Conservation (phyloP, 805 yeast genomes). For the Candida succiphila region DNA sequence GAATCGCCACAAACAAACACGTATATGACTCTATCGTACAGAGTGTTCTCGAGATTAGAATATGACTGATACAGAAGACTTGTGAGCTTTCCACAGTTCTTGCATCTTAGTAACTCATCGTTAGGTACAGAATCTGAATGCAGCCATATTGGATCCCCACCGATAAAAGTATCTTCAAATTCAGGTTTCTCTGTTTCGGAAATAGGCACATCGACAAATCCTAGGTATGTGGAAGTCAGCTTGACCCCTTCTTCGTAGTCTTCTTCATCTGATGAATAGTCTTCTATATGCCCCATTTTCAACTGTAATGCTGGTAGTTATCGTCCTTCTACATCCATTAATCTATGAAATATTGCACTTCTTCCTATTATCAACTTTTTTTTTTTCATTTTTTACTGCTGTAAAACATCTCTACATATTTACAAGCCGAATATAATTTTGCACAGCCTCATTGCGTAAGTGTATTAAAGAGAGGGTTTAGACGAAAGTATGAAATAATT, state of each 20-base stretch:
- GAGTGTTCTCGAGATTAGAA: slow-evolving; percentile 63
- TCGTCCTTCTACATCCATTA: no score
- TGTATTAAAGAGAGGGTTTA: no score
- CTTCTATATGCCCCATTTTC: slow-evolving; percentile 12
- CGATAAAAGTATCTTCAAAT: slow-evolving; percentile 66
- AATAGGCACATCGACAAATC: slow-evolving; percentile 55
- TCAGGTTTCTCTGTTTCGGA: slow-evolving; percentile 35
- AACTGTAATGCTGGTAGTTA: no score
- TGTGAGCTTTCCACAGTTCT: slow-evolving; percentile 52
- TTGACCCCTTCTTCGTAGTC: slow-evolving; percentile 3
- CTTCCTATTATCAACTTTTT: no score
- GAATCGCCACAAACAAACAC: slow-evolving; percentile 64
- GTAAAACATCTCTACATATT: no score
- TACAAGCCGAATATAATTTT: no score
- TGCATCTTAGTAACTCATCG: slow-evolving; percentile 46
- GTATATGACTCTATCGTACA: slow-evolving; percentile 76
- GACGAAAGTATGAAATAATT: no score
- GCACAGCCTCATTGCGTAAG: no score
- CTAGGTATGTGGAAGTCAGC: slow-evolving; percentile 37
- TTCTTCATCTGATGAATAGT: slow-evolving; percentile 46
- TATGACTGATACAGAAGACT: slow-evolving; percentile 68
- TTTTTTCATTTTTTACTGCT: no score
- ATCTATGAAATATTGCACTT: no score
- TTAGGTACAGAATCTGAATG: slow-evolving; percentile 49
- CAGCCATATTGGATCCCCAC: slow-evolving; percentile 72